These are phyloP conservation scores for Salinomyces thailandicus DNA, from an alignment of 2,329 filamentous ascomycete species.

Conservation along the genomic window DNA sequence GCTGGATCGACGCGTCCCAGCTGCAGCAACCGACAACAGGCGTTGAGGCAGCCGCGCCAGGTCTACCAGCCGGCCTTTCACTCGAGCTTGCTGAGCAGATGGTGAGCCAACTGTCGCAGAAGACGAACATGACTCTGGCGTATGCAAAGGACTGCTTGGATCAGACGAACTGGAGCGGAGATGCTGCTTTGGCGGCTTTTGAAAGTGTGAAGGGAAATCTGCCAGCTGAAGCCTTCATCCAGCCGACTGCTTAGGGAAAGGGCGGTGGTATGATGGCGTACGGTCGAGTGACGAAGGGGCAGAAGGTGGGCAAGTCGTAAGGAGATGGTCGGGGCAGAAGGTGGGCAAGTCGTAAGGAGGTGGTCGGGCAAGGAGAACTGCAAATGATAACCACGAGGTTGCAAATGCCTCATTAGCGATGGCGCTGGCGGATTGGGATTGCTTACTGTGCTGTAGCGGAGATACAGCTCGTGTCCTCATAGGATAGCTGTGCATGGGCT, in stretches of 20 bases:
- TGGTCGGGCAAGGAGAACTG: too few relatives aligned
- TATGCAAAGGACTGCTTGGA: slow-evolving; percentile 74
- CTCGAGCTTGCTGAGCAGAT: slow-evolving; percentile 44
- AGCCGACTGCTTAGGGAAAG: slow-evolving; percentile 2
- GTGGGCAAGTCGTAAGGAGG: too few relatives aligned
- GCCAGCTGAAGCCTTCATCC: slow-evolving; percentile 32
- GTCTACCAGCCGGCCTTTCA: slow-evolving; percentile 20
- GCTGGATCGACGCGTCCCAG: slow-evolving; percentile 19
- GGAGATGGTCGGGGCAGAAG: too few relatives aligned
- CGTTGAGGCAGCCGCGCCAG: slow-evolving; percentile 8
- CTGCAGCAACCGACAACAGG: slow-evolving; percentile 19
- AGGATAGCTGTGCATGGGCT: too few relatives aligned
- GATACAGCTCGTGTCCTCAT: too few relatives aligned
- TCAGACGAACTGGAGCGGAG: slow-evolving; percentile 70
- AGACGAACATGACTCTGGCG: slow-evolving; percentile 68
- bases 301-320: too few relatives aligned
- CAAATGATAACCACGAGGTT: too few relatives aligned
- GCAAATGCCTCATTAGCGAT: slow-evolving; percentile 5
- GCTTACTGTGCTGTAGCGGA: too few relatives aligned
- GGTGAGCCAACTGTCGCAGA: slow-evolving; percentile 57
- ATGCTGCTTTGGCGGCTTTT: slow-evolving; percentile 64
- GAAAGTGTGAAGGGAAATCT: slow-evolving; percentile 55
- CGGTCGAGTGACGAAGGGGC: not conserved
- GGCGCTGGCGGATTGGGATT: slow-evolving; percentile 8
- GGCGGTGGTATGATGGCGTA: slow-evolving; percentile 2